A percentile compares a stretch with the other conserved stretches of the same genome.
phyloP scores from a whole-genome alignment of 2,329 filamentous ascomycete genomes.

The Curvularia spicifera region DNA sequence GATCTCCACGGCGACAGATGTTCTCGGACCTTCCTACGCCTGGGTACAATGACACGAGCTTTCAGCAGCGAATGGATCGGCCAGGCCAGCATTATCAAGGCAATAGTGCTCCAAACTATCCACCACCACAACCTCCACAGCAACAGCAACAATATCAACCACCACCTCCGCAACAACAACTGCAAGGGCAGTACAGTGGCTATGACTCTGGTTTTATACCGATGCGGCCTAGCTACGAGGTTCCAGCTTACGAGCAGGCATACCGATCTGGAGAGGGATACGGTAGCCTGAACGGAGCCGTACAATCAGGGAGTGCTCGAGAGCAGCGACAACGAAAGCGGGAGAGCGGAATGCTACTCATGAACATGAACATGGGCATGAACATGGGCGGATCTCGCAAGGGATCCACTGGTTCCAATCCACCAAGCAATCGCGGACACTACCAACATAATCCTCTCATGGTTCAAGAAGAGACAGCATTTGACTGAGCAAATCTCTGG shows the following conservation, averaged over 20 bases:
- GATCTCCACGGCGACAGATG: conserved; percentile 69
- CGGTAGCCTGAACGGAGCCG: conserved; percentile 44
- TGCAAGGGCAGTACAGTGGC: conserved; percentile 31
- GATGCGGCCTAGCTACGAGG: conserved; percentile 58
- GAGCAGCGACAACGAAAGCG: conserved; percentile 45
- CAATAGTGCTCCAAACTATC: conserved; percentile 30
- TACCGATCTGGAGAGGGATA: conserved; percentile 40
- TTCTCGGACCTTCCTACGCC: conserved; percentile 71
- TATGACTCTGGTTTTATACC: conserved; percentile 61
- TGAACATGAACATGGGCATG: conserved; percentile 40
- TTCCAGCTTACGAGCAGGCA: conserved; percentile 38
- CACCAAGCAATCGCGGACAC: conserved; percentile 23
- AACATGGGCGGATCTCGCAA: conserved; percentile 45
- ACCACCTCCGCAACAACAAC: conserved; percentile 24
- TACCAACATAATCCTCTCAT: conserved; percentile 29
- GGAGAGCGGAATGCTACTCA: conserved; percentile 50
- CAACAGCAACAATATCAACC: conserved; percentile 29
- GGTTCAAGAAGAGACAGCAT: conserved; percentile 42
- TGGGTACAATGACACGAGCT: conserved; percentile 64
- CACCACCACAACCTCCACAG: conserved; percentile 35
- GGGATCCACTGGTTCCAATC: conserved; percentile 40
- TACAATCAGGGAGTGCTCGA: conserved; percentile 34
- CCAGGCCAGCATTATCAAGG: conserved; percentile 34
- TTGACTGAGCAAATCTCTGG: conserved; percentile 30
- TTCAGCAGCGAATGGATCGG: conserved; percentile 45